Evolutionary conservation across 371 early-diverging fungal genomes (phyloP), one percentile per base, ranked within the genome.

Genomic region (Basidiobolus meristosporus): DNA sequence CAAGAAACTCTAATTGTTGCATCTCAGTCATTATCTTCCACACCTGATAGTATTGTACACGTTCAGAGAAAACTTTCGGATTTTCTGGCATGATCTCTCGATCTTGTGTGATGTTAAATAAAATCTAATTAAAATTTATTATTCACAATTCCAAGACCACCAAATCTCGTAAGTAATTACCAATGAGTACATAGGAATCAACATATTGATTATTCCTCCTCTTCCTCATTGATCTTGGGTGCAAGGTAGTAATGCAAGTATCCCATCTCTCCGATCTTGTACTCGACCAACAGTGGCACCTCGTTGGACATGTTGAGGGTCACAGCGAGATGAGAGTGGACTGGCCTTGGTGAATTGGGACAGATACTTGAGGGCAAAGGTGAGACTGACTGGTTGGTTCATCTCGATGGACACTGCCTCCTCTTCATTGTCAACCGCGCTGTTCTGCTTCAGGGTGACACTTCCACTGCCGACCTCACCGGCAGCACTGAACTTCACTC

Each of bases 331-430:
- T 10, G 85, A 65, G 36, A 93, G 68, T 6, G 95, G 79, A 7
- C 90, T 82, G 28, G 97, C 95, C 68, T 97, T 98, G 41, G 91
- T 76, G 48, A 98, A 95, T 68, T 81, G 81, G 50, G 68, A 62
- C 17, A 98, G 66, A 67, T 91, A 95, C 63, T 96, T 97, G 52
- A 91, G 70, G 12, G 93, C 77, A 52, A 93, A 85, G 40, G 82
- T 79, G 46, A 92, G 73, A 22, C 64, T 59, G 10, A 86, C 90
- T 33, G 82, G 72, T 52, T 79, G 68, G 44, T 69, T 61, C 26
- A 96, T 63, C 46, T 81, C 70, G 47, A 91, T 85, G 12, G 65
- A 56, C 19, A 83, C 76, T 6, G 74, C 46, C 28, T 70, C 76
- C 7, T 82, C 78, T 31, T 81, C 82, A 56, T 68, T 76, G 48